Percentiles rank a stretch among this genome's conserved stretches.
These are phyloP conservation scores for Fusarium multiceps DNA, from an alignment of 2,329 filamentous ascomycete genomes.

Conservation along the genomic window DNA sequence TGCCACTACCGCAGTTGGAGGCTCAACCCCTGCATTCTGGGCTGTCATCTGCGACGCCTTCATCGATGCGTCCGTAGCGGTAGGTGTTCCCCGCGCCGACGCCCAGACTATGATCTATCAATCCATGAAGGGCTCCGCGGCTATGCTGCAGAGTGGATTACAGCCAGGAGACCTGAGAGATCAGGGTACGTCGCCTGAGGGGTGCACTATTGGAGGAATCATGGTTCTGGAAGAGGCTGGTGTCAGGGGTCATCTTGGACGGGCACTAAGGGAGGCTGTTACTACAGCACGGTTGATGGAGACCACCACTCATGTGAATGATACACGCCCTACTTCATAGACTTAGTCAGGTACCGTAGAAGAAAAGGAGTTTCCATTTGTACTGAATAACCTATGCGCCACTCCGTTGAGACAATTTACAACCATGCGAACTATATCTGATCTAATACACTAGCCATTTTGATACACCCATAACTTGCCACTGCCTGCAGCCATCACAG, in stretches of 20 bases:
- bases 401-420: rapidly evolving
- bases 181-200: slow-evolving; percentile 68
- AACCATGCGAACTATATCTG: not conserved
- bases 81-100: slow-evolving; percentile 66
- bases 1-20: slow-evolving; percentile 67
- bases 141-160: slow-evolving; percentile 62
- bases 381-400: not conserved
- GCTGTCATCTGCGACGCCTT: slow-evolving; percentile 68
- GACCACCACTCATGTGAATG: slow-evolving; percentile 54
- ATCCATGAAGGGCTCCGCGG: slow-evolving; percentile 67
- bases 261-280: slow-evolving; percentile 59
- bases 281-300: slow-evolving; percentile 59
- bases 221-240: slow-evolving; percentile 69
- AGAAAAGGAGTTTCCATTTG: not conserved
- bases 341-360: not conserved
- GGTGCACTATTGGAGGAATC: slow-evolving; percentile 69
- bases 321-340: slow-evolving; percentile 46
- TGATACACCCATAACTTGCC: not conserved
- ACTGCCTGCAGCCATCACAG: not conserved
- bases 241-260: slow-evolving; percentile 58
- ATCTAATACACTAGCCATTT: not conserved
- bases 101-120: slow-evolving; percentile 70
- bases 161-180: slow-evolving; percentile 68
- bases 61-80: slow-evolving; percentile 69
- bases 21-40: slow-evolving; percentile 70